Base-by-base conservation (phyloP, 1,284 basidiomycete species). In the Pseudozyma sp. region DNA sequence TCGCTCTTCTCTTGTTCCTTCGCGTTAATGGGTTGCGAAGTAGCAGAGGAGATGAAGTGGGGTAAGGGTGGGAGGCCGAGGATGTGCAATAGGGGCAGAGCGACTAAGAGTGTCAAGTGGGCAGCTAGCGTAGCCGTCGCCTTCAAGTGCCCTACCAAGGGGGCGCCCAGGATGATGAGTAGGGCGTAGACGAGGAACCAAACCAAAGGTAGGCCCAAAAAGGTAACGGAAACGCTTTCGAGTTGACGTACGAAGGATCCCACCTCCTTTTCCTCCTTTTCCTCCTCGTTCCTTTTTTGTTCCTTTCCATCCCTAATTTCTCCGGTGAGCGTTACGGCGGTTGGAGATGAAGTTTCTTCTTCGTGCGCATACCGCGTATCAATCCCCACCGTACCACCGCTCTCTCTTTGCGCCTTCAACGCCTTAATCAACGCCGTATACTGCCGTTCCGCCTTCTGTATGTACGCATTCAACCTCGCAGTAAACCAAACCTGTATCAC, bases 401-500 rank as follows among this genome's bases (percentile, higher is more conserved):
- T 5, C 1, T 51, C 35, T 1, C 63, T 8, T 19, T 65, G 63
- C 11, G 2, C 9, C 18, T 54, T 59, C 0, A 68, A 4, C 5
- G 34, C 48, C 4, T 5, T 6, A 0, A 65, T 14, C 0, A 69
- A 1, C 1, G n/a, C 5, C 2, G 10, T 5, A 25, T 69, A 52
- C 11, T 65, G 40, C 12, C 14, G 6, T 1, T 43, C 7, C 1
- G 58, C 62, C 10, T 19, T 18, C n/a, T 66, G 59, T 1, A 56
- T 25, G 16, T 70, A 74, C 3, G 44, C 48, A 7, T 45, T 63
- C 5, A 74, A 7, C 2, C 71, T 16, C 0, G 71, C 71, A 3
- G 19, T 35, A 21, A 69, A 74, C 71, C 71, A 74, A 11, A 42
- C 61, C 36, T 74, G 71, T 11, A 74, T 39, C 2, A 74, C 55